Evolutionary conservation across 2,329 filamentous ascomycete species (phyloP), one percentile per base, ranked within the genome.

Genomic region (Fusarium sp.): DNA sequence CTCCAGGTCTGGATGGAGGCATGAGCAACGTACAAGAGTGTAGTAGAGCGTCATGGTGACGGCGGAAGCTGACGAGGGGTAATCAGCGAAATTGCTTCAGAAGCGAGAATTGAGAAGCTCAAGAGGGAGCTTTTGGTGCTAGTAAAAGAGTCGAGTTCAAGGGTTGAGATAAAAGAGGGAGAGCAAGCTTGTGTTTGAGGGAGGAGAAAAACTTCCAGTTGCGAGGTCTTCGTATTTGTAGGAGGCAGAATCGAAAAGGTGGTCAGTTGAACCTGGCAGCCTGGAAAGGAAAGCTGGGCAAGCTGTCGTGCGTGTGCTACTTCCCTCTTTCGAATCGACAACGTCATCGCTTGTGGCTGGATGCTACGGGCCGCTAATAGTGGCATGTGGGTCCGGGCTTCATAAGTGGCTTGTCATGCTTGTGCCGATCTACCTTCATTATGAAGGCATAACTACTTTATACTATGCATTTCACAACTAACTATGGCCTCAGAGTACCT

Each of bases 11-110:
- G 28, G 6, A 22, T 49, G 12, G 24, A n/a, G 31, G 39, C 15
- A 8, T 44, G 24, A n/a, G 40, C 15, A 35, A 73, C 80, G 49
- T 75, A 84, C 82, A 62, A 85, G 76, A 57, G 79, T 83, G 76
- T 84, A 85, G 78, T 85, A 85, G 74, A 85, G 83, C 75, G 83
- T 85, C 83, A 85, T 85, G 51, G 72, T 83, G 76, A 73, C 70
- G 63, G 67, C 43, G 62, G 58, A 56, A 58, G 53, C 46, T 59
- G 47, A 47, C 52, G 68, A 67, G 68, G 66, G 68, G 68, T 66
- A 63, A 57, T 50, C 34, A 54, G 39, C 55, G 44, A 53, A 50
- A 56, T 38, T 29, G 48, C 5, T 58, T 53, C 51, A 35, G 24
- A n/a, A 15, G 46, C 34, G 36, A 49, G 32, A 10, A 61, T 50